phyloP scores from a whole-genome alignment of 2,329 filamentous ascomycete genomes.

The Paecilomyces dactylethromorphus region DNA sequence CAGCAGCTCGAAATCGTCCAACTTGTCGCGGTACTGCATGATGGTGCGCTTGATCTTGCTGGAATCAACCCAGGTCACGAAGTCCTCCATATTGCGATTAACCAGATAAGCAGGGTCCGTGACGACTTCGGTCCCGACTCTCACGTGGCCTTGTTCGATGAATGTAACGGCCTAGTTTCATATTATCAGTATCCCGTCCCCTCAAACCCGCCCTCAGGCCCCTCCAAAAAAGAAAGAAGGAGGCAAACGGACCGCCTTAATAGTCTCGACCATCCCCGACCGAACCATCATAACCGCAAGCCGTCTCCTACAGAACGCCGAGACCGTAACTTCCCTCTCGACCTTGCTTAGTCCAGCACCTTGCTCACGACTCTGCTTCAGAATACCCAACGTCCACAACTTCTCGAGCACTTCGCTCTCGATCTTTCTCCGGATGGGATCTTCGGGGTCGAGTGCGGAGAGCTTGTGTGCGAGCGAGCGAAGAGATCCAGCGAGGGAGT shows the following conservation, averaged over 20 bases:
- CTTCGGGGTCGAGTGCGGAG: constrained; percentile 71
- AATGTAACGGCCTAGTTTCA: constrained; percentile 53
- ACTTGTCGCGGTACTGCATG: constrained; percentile 86
- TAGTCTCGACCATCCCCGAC: constrained; percentile 83
- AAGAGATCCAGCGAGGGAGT: constrained; percentile 67
- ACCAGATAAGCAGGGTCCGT: constrained; percentile 88
- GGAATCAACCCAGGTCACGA: constrained; percentile 90
- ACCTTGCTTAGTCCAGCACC: constrained; percentile 64
- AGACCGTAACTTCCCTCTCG: constrained; percentile 83
- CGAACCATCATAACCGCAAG: constrained; percentile 88
- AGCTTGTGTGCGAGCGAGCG: constrained; percentile 86
- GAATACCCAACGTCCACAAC: constrained; percentile 83
- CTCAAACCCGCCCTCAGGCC: neutral
- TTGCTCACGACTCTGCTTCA: constrained; percentile 68
- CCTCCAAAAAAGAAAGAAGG: constrained; percentile 2
- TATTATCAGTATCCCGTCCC: constrained; percentile 4
- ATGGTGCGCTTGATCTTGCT: constrained; percentile 98
- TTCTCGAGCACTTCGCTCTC: constrained; percentile 86
- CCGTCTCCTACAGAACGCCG: constrained; percentile 75
- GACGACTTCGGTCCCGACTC: constrained; percentile 83
- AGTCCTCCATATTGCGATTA: constrained; percentile 86
- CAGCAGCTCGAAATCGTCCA: constrained; percentile 92
- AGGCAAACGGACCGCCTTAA: constrained; percentile 58
- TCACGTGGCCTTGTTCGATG: constrained; percentile 89
- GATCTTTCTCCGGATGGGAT: constrained; percentile 70